phyloP scores from a whole-genome alignment of 2,329 filamentous ascomycete species.

The Delphinella strobiligena region DNA sequence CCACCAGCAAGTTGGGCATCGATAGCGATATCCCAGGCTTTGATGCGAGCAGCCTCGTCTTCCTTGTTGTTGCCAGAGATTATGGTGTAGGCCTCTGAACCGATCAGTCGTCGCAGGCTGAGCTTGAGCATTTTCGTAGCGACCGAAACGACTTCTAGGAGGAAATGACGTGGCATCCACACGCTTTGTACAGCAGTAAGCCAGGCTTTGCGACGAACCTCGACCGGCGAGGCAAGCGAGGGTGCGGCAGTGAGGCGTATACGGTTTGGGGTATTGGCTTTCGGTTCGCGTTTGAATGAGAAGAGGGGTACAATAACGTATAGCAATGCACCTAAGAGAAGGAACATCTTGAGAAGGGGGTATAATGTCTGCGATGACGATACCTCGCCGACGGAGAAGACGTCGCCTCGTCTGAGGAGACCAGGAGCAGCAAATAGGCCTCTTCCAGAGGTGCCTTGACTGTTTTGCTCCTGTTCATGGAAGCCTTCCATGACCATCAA shows the following conservation, averaged over 20 bases:
- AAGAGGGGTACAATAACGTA: constrained; percentile 47
- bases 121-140: constrained; percentile 72
- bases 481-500: constrained; percentile 85
- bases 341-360: constrained; percentile 37
- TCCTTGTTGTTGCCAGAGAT: constrained; percentile 72
- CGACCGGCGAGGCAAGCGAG: constrained; percentile 68
- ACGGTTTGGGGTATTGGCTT: constrained; percentile 27
- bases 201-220: constrained; percentile 81
- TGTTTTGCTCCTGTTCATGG: constrained; percentile 50
- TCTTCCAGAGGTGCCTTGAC: constrained; percentile 25
- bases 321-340: constrained; percentile 40
- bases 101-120: constrained; percentile 64
- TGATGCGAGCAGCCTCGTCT: constrained; percentile 73
- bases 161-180: constrained; percentile 79
- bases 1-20: constrained; percentile 88
- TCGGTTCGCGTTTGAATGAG: constrained; percentile 44
- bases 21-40: constrained; percentile 86
- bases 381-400: constrained; percentile 4
- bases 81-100: constrained; percentile 62
- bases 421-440: constrained; percentile 32
- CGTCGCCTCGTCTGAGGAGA: constrained; percentile 19
- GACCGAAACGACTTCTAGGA: constrained; percentile 73
- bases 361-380: constrained; percentile 17
- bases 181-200: constrained; percentile 85
- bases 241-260: constrained; percentile 42